phyloP scores from a whole-genome alignment of 2,329 filamentous ascomycete genomes.

The Mariannaea elegans region DNA sequence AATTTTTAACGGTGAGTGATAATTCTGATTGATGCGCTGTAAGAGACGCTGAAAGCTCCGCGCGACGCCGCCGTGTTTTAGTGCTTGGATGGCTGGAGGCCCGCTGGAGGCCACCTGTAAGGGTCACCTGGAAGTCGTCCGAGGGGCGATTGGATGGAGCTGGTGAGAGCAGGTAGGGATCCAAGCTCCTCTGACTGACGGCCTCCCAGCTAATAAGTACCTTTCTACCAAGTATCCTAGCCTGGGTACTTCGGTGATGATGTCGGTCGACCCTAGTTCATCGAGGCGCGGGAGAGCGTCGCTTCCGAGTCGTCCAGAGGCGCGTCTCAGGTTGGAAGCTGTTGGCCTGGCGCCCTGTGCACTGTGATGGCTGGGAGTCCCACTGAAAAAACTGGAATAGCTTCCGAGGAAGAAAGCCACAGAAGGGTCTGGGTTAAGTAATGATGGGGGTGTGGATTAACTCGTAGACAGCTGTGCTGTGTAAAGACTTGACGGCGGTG shows the following conservation, averaged over 20 bases:
- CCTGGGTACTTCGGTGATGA: background rate
- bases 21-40: too few species aligned
- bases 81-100: constrained; percentile 6
- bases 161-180: background rate
- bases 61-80: background rate
- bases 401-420: background rate
- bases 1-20: background rate
- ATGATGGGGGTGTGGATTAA: too few species aligned
- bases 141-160: background rate
- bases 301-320: background rate
- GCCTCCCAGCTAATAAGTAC: constrained; percentile 3
- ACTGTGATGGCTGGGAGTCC: background rate
- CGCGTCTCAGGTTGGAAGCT: background rate
- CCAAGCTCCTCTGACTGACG: background rate
- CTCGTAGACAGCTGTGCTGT: too few species aligned
- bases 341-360: too few species aligned
- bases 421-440: too few species aligned
- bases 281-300: background rate
- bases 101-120: constrained; percentile 11
- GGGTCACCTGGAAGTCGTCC: constrained; percentile 10
- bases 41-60: background rate
- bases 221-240: background rate
- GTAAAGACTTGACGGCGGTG: background rate
- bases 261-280: background rate
- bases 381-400: background rate